Base-by-base conservation (phyloP, 768 basidiomycete species). In the Solioccasus polychromus region DNA sequence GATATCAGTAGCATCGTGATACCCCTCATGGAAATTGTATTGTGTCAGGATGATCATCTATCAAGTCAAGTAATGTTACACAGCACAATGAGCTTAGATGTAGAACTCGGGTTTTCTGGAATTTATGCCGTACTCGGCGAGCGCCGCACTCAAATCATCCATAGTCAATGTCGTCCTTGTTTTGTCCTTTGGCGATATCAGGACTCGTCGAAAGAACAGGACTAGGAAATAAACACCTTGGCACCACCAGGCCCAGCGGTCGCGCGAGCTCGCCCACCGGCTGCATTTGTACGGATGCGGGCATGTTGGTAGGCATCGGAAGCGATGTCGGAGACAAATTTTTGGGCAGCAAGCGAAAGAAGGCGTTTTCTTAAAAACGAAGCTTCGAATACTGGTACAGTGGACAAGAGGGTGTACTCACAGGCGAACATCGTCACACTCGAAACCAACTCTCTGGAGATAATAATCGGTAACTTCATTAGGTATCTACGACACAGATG, bases 401-500 rank as follows among this genome's bases (percentile, higher is more conserved):
- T 24, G 22, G 29, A 37, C 25, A 40, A 35, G 23, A 15, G 23
- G 22, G 23, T 19, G 32, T 12, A 70, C 84, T 58, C 58, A 96
- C 93, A 98, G 66, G 58, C 95, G 82, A 39, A 92, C 81, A 60
- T 98, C 95, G 51, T 93, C 86, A 59, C 89, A 94, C 55, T 97
- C 93, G 66, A 97, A 97, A 1, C 95, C 96, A 17, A 94, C 89
- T 44, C 86, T 79, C 64, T 98, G 93, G 10, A 99, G 80, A 69
- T 96, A 98, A 66, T 94, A 96, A 59, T 96, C 92, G 4, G 94
- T 96, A 19, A 99, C 92, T 66, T 98, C 94, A 63, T 92, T 95
- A 0, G 95, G 95, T 51, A 98, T 91, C 94, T 97, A 62, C 10
- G 34, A 37, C 5, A 20, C 9, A 11, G 22, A 15, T 28, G 46